phyloP scores from a whole-genome alignment of 2,329 filamentous ascomycete species.

The Ascochyta fabae region DNA sequence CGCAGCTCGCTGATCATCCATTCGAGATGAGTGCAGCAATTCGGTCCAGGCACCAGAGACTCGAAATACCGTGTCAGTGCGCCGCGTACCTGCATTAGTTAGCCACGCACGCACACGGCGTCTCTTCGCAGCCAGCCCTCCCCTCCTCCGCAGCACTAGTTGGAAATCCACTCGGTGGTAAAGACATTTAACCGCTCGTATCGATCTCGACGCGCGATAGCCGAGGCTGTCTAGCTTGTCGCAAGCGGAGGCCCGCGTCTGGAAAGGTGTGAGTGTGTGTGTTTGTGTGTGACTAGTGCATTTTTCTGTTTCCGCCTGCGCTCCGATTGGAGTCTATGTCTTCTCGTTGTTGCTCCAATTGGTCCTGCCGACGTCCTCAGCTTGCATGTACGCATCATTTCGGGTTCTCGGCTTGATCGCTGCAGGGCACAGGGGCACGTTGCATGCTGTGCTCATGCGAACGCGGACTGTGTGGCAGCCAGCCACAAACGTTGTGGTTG shows the following conservation, averaged over 20 bases:
- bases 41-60: too few relatives aligned
- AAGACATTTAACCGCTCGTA: not conserved
- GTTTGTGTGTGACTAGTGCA: not conserved
- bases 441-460: not conserved
- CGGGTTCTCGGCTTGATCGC: not conserved
- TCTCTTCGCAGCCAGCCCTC: not conserved
- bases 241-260: not conserved
- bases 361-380: not conserved
- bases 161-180: not conserved
- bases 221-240: not conserved
- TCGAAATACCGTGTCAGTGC: too few relatives aligned
- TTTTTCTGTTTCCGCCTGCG: not conserved
- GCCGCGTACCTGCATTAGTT: not conserved
- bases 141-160: not conserved
- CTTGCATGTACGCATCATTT: not conserved
- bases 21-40: too few relatives aligned
- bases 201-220: not conserved
- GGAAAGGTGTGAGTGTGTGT: not conserved
- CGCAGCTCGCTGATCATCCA: too few relatives aligned
- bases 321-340: not conserved
- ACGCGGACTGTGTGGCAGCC: slow-evolving; percentile 1
- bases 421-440: slow-evolving; percentile 11
- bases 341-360: not conserved
- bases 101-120: not conserved
- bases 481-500: slow-evolving; percentile 4